These are phyloP conservation scores for Tanacetum coccineum DNA, from an alignment of 129 eudicot species.

Conservation along the genomic window DNA sequence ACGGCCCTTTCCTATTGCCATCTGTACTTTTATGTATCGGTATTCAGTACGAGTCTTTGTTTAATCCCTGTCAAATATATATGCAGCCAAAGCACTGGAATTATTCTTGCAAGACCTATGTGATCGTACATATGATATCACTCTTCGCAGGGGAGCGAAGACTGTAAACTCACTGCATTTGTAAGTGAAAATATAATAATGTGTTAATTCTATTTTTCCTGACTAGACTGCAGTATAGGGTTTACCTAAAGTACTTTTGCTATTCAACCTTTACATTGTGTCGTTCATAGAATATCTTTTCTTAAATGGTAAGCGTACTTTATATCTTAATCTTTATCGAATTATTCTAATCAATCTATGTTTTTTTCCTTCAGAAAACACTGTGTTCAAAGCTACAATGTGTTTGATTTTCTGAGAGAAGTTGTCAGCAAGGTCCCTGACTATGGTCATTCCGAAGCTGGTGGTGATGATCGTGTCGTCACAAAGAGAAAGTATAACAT, in stretches of 20 bases:
- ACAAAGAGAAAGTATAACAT: conserved; percentile 42
- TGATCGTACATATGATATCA: conserved; percentile 11
- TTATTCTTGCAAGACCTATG: conserved; percentile 9
- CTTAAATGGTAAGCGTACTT: no score
- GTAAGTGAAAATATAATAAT: conserved; percentile 45
- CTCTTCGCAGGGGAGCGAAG: conserved; percentile 10
- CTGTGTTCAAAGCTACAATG: conserved; percentile 86
- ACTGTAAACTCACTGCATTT: conserved; percentile 53
- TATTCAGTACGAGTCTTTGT: no score
- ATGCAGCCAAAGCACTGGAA: conserved; percentile 14
- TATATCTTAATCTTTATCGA: no score
- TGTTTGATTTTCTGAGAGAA: conserved; percentile 88
- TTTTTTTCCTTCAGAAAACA: conserved; percentile 57
- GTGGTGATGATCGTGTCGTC: conserved; percentile 48
- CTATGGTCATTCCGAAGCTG: conserved; percentile 82
- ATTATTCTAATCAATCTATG: no score
- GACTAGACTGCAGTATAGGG: not conserved
- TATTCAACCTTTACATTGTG: not conserved
- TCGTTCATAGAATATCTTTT: no score
- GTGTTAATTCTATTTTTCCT: not conserved
- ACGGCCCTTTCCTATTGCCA: not conserved
- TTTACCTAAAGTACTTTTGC: not conserved
- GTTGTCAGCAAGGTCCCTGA: conserved; percentile 96
- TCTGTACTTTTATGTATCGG: not conserved
- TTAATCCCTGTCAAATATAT: not conserved